Evolutionary conservation across 2,329 filamentous ascomycete genomes (phyloP).

Genomic region (Tolypocladium tropicale): DNA sequence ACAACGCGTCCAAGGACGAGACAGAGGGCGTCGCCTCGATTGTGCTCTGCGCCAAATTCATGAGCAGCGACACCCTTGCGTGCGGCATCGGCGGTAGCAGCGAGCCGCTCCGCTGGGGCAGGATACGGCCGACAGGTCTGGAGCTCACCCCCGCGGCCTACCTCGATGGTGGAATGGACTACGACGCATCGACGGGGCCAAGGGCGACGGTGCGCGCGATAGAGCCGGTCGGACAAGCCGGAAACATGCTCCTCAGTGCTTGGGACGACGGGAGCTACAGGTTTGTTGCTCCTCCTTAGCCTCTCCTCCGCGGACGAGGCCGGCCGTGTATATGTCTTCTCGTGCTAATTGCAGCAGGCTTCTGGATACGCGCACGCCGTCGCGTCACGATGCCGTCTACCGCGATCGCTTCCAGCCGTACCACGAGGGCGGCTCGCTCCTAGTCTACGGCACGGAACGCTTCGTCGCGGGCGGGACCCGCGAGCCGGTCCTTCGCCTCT

Average conservation of each 20-base stretch:
- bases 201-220: slow-evolving; percentile 34
- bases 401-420: slow-evolving; percentile 41
- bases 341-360: slow-evolving; percentile 16
- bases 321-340: too few relatives aligned
- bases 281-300: slow-evolving; percentile 6
- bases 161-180: slow-evolving; percentile 7
- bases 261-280: slow-evolving; percentile 44
- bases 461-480: slow-evolving; percentile 39
- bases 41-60: slow-evolving; percentile 30
- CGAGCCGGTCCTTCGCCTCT: slow-evolving; percentile 34
- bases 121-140: slow-evolving; percentile 34
- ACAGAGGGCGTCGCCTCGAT: slow-evolving; percentile 13
- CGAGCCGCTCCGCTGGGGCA: slow-evolving; percentile 35
- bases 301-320: too few relatives aligned
- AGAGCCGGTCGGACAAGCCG: slow-evolving; percentile 29
- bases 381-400: slow-evolving; percentile 35
- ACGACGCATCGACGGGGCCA: slow-evolving; percentile 9
- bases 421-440: slow-evolving; percentile 33
- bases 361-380: slow-evolving; percentile 39
- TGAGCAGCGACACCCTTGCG: slow-evolving; percentile 32
- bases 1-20: slow-evolving; percentile 14
- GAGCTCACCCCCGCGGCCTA: slow-evolving; percentile 24
- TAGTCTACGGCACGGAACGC: slow-evolving; percentile 38
- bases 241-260: slow-evolving; percentile 35
- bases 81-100: slow-evolving; percentile 31